Base-by-base conservation (phyloP, 78 protist species). In the Dictyostelium purpureum region DNA sequence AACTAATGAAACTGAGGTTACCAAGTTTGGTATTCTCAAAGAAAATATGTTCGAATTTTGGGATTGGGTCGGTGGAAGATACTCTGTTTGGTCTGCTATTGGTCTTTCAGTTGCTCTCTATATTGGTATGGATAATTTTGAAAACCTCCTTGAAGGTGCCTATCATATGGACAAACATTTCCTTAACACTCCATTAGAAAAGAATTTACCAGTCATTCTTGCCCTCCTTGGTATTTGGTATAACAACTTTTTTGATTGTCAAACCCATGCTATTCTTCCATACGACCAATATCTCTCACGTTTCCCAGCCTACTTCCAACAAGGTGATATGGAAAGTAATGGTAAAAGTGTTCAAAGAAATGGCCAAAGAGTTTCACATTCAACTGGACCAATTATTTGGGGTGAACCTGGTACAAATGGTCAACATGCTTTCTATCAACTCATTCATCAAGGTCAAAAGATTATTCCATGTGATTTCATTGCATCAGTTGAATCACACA, bases 371-470 rank as follows among this genome's bases (percentile, higher is more conserved):
- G 49, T 93, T 26, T 19, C 61, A 10, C 21, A 16, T 14, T 54
- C 88, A 24, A 97, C 99, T 10, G 99, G 99, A 10, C 98, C 99
- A 28, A 94, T 98, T 61, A 94, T 97, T 51, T 98, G 97, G 97
- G 99, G 99, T 43, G 99, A 99, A 78, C 99, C 99, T 14, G 99
- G 99, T 10, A 99, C 99, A 61, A 98, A 97, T 69, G 99, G 99
- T 7, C 99, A 99, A 94, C 99, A 99, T 73, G 98, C 99, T 1
- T 98, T 99, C 97, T 97, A 95, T 94, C 99, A 98, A 95, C 94
- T 96, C 59, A 89, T 94, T 28, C 96, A 89, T 91, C 94, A 89
- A 51, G 99, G 98, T 43, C 95, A 97, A 18, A 96, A 96, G 75
- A 26, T 97, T 28, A 82, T 98, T 59, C 99, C 99, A 45, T 42